A percentile compares a stretch with the other conserved stretches of the same genome.
Evolutionary conservation across 169 alveolate genomes (phyloP).

Genomic region (Plasmodium chabaudi): DNA sequence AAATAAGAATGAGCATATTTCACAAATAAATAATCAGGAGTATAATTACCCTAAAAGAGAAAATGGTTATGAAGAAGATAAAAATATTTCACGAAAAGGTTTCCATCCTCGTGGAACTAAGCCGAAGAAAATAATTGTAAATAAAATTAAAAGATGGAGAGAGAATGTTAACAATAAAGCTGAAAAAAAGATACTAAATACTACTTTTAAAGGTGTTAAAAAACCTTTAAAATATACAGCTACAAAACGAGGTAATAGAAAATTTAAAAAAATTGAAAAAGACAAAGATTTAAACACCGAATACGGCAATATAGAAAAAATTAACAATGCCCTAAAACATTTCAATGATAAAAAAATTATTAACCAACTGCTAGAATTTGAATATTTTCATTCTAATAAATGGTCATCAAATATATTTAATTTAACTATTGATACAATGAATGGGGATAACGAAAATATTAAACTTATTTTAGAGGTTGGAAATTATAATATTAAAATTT

Average conservation of each 20-base stretch:
- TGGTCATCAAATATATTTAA: conserved; percentile 56
- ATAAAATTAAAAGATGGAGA: not conserved
- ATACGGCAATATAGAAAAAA: conserved; percentile 15
- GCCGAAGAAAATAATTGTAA: not conserved
- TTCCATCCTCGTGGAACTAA: not conserved
- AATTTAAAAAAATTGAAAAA: not conserved
- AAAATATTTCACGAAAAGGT: not conserved
- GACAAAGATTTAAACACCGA: not conserved
- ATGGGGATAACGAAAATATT: conserved; percentile 49
- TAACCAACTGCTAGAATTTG: conserved; percentile 67
- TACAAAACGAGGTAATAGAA: not conserved
- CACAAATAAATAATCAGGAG: not conserved
- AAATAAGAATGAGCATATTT: not conserved
- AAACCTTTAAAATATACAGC: conserved; percentile 5
- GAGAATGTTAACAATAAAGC: not conserved
- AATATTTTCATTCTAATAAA: conserved; percentile 67
- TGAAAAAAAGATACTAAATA: conserved; percentile 2
- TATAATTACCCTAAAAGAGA: not conserved
- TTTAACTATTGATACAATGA: conserved; percentile 62
- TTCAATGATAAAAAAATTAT: conserved; percentile 50
- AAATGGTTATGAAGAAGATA: not conserved
- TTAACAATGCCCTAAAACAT: conserved; percentile 44
- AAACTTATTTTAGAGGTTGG: conserved; percentile 54
- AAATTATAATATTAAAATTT: conserved; percentile 26
- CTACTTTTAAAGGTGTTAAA: conserved; percentile 9